A percentile compares a stretch with the other conserved stretches of the same genome.
phyloP scores from a whole-genome alignment of 2,329 filamentous ascomycete species.

The Nectriaceae sp. region DNA sequence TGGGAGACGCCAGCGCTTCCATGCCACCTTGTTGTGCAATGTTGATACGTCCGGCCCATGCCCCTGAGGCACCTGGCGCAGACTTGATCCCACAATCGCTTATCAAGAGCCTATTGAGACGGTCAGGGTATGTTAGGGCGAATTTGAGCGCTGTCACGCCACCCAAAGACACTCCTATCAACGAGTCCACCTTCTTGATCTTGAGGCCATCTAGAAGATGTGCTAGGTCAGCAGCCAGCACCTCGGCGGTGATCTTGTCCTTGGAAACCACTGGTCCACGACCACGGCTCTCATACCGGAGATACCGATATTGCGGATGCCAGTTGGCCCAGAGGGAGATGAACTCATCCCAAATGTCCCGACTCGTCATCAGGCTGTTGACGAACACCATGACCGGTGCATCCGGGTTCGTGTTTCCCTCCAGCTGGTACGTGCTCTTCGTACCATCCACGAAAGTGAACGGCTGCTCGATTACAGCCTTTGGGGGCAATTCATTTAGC shows the following conservation, averaged over 20 bases:
- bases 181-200: constrained; percentile 63
- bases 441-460: constrained; percentile 58
- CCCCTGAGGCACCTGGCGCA: constrained; percentile 71
- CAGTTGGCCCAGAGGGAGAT: constrained; percentile 60
- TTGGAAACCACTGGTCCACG: constrained; percentile 55
- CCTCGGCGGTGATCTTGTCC: constrained; percentile 63
- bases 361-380: constrained; percentile 79
- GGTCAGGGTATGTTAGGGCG: constrained; percentile 64
- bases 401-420: constrained; percentile 66
- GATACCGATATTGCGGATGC: constrained; percentile 67
- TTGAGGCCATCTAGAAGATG: constrained; percentile 68
- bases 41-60: constrained; percentile 76
- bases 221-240: constrained; percentile 68
- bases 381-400: constrained; percentile 75
- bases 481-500: constrained; percentile 51
- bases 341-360: constrained; percentile 80
- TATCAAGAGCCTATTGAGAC: constrained; percentile 63
- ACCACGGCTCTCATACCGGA: constrained; percentile 78
- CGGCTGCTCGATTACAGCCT: too few relatives aligned
- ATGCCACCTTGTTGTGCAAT: constrained; percentile 65
- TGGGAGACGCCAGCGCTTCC: constrained; percentile 66
- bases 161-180: constrained; percentile 80
- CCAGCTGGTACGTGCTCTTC: constrained; percentile 70
- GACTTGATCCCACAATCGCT: constrained; percentile 86
- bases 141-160: constrained; percentile 77